phyloP scores from a whole-genome alignment of 2,329 filamentous ascomycete genomes.

The Fusarium globosum region DNA sequence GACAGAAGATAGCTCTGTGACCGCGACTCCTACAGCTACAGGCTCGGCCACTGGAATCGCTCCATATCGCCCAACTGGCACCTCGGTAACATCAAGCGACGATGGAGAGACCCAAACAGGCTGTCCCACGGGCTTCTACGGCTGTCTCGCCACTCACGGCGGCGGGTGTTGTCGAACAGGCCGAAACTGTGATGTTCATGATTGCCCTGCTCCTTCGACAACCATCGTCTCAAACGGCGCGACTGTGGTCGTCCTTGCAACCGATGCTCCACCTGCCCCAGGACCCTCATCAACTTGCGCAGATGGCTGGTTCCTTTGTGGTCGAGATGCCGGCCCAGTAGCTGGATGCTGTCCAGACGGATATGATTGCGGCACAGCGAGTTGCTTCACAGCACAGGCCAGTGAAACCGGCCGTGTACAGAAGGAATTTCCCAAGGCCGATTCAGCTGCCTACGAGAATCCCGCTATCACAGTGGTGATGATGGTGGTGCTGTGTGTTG shows the following conservation, averaged over 20 bases:
- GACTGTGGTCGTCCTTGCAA: constrained; percentile 75
- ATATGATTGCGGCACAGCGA: constrained; percentile 77
- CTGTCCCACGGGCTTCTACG: constrained; percentile 93
- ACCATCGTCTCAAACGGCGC: constrained; percentile 75
- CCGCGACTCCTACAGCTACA: constrained; percentile 49
- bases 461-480: constrained; percentile 23
- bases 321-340: constrained; percentile 65
- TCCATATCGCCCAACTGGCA: constrained; percentile 60
- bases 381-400: constrained; percentile 70
- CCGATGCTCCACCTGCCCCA: constrained; percentile 57
- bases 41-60: constrained; percentile 53
- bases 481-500: constrained; percentile 5
- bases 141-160: constrained; percentile 85
- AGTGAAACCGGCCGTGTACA: constrained; percentile 67
- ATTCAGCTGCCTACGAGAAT: not conserved
- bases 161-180: constrained; percentile 89
- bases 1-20: constrained; percentile 9
- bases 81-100: constrained; percentile 48
- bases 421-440: constrained; percentile 59
- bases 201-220: constrained; percentile 74
- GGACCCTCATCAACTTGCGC: constrained; percentile 69
- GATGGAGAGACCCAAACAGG: constrained; percentile 51
- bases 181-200: constrained; percentile 83
- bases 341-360: constrained; percentile 88
- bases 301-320: constrained; percentile 80